Evolutionary conservation across 371 early-diverging fungal species (phyloP), one percentile per base, ranked within the genome.

Genomic region (Actinomortierella ambigua): DNA sequence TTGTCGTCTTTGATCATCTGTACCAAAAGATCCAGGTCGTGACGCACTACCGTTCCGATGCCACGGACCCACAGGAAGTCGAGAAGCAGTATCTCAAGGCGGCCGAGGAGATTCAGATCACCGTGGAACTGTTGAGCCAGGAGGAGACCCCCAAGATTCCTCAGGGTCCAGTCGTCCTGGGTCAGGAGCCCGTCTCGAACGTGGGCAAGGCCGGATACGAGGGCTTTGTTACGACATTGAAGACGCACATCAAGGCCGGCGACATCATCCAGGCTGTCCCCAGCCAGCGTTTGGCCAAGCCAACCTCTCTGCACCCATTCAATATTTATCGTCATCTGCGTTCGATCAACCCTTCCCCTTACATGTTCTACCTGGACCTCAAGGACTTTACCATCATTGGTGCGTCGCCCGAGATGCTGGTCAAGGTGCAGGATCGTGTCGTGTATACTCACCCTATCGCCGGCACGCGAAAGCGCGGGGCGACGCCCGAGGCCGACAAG

Each of bases 181-280:
- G 84, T 50, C 79, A 87, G 50, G 70, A 86, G 53, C 84, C 83
- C 40, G 75, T 70, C 17, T 92, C 92, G 24, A 97, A 97, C 69
- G 93, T 95, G 4, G 97, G 96, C 54, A 82, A 95, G 75, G 90
- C 84, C 3, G 95, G 95, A 3, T 97, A 97, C 68, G 91, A 89
- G 77, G 75, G 77, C 8, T 96, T 96, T 83, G 98, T 98, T 0
- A 79, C 80, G 11, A 81, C 77, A n/a, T 79, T 97, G 41, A 95
- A 97, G 81, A 81, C 90, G 53, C 93, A 97, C 78, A 97, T 98
- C 75, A 87, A 84, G 67, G 86, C 90, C 68, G 98, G 98, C 23
- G 97, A 98, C 68, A 95, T 98, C 53, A 95, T 97, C 79, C 98
- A 98, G 79, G 93, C 95, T 0, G 98, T 98, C 1, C 97, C 98